Conservation (phyloP, 2,329 filamentous ascomycete genomes). For the Arthroderma sp. region DNA sequence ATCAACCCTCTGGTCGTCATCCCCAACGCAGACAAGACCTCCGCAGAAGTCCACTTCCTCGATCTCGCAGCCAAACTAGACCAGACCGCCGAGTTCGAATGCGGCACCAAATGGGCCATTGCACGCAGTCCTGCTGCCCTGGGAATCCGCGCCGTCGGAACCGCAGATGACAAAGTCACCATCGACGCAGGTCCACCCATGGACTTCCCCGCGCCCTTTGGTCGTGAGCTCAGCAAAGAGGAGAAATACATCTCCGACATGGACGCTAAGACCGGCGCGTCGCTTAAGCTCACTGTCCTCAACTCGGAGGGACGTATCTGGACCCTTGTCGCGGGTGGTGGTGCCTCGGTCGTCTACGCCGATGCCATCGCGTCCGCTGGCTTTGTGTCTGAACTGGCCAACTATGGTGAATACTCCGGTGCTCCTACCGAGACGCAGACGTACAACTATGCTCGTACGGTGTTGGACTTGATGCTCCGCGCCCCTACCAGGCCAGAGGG, state of each 20-base stretch:
- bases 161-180: constrained; percentile 61
- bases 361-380: constrained; percentile 95
- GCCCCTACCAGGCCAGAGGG: constrained; percentile 72
- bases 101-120: constrained; percentile 96
- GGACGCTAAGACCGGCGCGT: constrained; percentile 98
- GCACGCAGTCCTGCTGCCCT: constrained; percentile 81
- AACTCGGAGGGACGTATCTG: constrained; percentile 87
- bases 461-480: constrained; percentile 93
- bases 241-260: constrained; percentile 98
- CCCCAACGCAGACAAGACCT: constrained; percentile 82
- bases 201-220: constrained; percentile 98
- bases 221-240: constrained; percentile 96
- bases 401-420: constrained; percentile 99
- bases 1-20: constrained; percentile 99
- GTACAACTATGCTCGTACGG: constrained; percentile 95
- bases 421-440: constrained; percentile 97
- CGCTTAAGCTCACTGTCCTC: constrained; percentile 92
- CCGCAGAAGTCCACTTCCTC: constrained; percentile 91
- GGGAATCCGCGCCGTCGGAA: constrained; percentile 55
- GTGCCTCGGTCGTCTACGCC: constrained; percentile 97
- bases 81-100: constrained; percentile 98
- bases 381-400: constrained; percentile 91
- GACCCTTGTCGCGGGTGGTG: constrained; percentile 97
- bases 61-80: constrained; percentile 97
- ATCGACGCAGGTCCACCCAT: constrained; percentile 95